These are phyloP conservation scores for Penicillium bovifimosum DNA, from an alignment of 495 filamentous ascomycete genomes.

Conservation along the genomic window DNA sequence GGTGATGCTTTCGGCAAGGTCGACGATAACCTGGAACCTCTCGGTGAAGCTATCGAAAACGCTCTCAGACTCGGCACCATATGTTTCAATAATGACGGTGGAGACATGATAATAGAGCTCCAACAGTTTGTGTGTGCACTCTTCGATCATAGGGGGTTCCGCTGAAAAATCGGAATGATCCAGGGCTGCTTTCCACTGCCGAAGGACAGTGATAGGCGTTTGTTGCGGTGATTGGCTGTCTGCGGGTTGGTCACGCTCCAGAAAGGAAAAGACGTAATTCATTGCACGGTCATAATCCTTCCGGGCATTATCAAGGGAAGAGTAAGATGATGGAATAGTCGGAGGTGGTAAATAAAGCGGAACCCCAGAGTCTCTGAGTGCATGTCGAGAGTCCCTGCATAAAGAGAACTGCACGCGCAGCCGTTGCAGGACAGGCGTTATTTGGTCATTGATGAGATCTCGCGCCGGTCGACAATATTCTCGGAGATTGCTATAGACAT, in stretches of 20 bases:
- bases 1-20: background rate
- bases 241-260: background rate
- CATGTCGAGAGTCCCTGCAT: conserved; percentile 7
- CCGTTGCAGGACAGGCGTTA: conserved; percentile 1
- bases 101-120: conserved; percentile 4
- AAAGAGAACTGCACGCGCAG: conserved; percentile 8
- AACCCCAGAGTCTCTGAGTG: background rate
- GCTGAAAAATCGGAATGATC: background rate
- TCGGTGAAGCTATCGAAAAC: background rate
- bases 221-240: background rate
- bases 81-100: background rate
- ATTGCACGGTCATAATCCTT: conserved; percentile 1
- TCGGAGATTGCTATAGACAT: background rate
- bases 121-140: background rate
- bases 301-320: background rate
- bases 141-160: background rate
- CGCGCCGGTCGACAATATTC: conserved; percentile 2
- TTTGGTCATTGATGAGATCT: conserved; percentile 2
- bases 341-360: conserved; percentile 1
- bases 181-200: conserved; percentile 1
- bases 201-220: background rate
- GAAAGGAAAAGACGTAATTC: conserved; percentile 1
- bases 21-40: background rate
- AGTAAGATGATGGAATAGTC: background rate
- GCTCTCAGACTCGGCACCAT: background rate